Conservation (phyloP, 805 yeast genomes). For the Saccharomycopsis olivae region DNA sequence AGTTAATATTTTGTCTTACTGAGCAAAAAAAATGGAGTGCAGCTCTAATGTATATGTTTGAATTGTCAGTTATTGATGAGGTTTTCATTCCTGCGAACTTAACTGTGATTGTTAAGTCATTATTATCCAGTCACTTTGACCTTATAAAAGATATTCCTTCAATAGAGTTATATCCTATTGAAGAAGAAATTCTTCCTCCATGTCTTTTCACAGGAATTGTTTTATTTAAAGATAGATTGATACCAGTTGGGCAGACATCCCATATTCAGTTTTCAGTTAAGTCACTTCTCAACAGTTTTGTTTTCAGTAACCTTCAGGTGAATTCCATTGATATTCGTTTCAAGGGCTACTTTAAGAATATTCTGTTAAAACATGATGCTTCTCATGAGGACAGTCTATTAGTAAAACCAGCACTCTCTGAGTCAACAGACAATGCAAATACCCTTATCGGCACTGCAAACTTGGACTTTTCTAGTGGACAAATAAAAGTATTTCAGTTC, state of each 20-base stretch:
- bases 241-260: constrained; percentile 19
- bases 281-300: constrained; percentile 3
- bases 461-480: constrained; percentile 2
- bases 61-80: constrained; percentile 24
- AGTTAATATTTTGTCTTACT: constrained; percentile 30
- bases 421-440: background rate
- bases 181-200: constrained; percentile 15
- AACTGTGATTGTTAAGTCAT: background rate
- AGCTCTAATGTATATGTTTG: constrained; percentile 26
- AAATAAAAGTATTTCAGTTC: constrained; percentile 13
- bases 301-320: constrained; percentile 3
- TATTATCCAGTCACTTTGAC: background rate
- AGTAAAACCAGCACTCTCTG: constrained; percentile 10
- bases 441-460: constrained; percentile 14
- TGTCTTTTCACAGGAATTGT: constrained; percentile 21
- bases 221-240: constrained; percentile 19
- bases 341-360: constrained; percentile 7
- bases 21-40: constrained; percentile 25
- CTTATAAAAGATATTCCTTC: constrained; percentile 8
- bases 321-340: constrained; percentile 8
- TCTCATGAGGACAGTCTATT: constrained; percentile 8
- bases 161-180: constrained; percentile 22
- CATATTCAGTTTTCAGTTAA: constrained; percentile 26
- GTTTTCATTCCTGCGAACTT: constrained; percentile 1
- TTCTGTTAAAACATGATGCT: constrained; percentile 21